Evolutionary conservation across 495 filamentous ascomycete genomes (phyloP).

Genomic region (Xylaria intraflava): DNA sequence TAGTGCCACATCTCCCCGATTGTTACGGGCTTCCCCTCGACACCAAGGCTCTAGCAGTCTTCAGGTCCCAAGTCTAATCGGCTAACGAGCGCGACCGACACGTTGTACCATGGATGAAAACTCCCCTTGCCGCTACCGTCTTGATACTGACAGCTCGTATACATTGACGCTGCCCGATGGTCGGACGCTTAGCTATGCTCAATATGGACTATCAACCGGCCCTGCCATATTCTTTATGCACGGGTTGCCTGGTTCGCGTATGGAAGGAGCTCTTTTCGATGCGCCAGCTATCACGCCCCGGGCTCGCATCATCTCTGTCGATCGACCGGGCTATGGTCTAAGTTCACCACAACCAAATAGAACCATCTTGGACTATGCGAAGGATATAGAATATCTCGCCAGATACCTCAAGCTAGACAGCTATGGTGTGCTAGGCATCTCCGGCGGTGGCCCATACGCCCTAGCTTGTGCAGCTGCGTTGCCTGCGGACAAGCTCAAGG

Average conservation of each 20-base stretch:
- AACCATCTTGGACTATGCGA: constrained; percentile 34
- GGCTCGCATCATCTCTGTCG: constrained; percentile 34
- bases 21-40: background rate
- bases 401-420: constrained; percentile 26
- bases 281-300: constrained; percentile 19
- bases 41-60: background rate
- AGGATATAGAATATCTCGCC: constrained; percentile 34
- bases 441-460: constrained; percentile 43
- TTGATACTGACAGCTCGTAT: background rate
- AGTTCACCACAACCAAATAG: constrained; percentile 34
- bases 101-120: background rate
- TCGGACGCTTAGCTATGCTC: constrained; percentile 35
- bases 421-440: constrained; percentile 40
- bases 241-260: constrained; percentile 37
- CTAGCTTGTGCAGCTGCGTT: constrained; percentile 38
- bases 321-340: constrained; percentile 41
- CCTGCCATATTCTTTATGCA: constrained; percentile 39
- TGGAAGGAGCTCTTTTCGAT: constrained; percentile 31
- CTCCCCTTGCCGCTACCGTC: constrained; percentile 3
- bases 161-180: constrained; percentile 28
- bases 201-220: constrained; percentile 31
- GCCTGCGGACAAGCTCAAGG: constrained; percentile 26
- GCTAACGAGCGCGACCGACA: background rate
- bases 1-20: background rate
- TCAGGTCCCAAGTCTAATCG: background rate